Evolutionary conservation across 805 yeast genomes (phyloP), one percentile per base, ranked within the genome.

Genomic region (Metschnikowia koreensis): DNA sequence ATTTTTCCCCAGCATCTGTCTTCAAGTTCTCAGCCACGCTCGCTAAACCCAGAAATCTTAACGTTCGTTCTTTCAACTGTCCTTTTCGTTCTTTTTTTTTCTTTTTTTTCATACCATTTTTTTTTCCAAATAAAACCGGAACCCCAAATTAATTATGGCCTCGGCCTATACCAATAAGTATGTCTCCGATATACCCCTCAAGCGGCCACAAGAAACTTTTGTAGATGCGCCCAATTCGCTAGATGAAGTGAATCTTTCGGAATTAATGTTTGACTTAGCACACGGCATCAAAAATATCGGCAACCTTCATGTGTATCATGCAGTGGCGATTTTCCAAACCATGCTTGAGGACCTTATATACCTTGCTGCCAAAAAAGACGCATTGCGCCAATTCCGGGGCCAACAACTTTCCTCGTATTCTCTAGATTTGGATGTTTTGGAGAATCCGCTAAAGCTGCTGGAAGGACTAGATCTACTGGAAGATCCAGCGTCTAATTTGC

Each of bases 131-230:
- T 13, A 16, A 5, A 22, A 22, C 22, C 22, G 4, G 22, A 22
- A 22, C 22, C 22, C 4, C 22, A 4, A 22, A 22, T 3, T 22
- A 22, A 22, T 22, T 11, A 41, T 49, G 52, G 39, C 46, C 28
- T 28, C 48, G 15, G 41, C 36, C 7, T 54, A 57, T 43, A 47
- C 29, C 28, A 51, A 59, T 53, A 48, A 58, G 38, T 56, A 54
- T 38, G 59, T 61, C 28, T 51, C 59, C 11, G 77, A 73, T 31
- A 61, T 74, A 27, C 75, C 73, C 43, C 66, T 74, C 53, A 73
- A 73, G 50, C 64, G 65, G 17, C 64, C 68, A 6, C 67, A 63
- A 44, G 74, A 72, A 56, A 73, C 79, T 15, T 74, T 74, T 60
- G 70, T 66, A 37, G 78, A 74, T 57, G 76, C 66, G 29, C 78